A percentile compares a stretch with the other conserved stretches of the same genome.
These are phyloP conservation scores for Megacollybia marginata DNA, from an alignment of 768 basidiomycete species.

Conservation along the genomic window DNA sequence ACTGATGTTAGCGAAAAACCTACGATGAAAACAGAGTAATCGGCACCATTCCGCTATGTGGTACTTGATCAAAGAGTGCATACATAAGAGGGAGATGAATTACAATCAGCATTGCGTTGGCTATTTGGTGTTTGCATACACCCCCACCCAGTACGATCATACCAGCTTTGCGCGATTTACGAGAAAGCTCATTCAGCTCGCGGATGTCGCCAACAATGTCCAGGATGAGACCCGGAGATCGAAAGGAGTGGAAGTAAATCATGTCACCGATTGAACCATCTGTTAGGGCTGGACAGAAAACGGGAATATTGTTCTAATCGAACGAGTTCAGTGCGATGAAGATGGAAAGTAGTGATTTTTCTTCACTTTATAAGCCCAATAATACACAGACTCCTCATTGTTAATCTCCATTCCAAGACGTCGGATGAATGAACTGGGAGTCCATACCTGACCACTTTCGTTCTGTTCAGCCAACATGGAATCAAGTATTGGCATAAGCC, in stretches of 20 bases:
- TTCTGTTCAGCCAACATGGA: conserved; percentile 86
- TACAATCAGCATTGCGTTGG: conserved; percentile 99
- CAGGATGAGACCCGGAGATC: conserved; percentile 72
- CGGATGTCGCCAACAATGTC: conserved; percentile 97
- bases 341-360: conserved; percentile 8
- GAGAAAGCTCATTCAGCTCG: conserved; percentile 79
- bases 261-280: conserved; percentile 98
- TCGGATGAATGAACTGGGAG: conserved; percentile 88
- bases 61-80: conserved; percentile 1
- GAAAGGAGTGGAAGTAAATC: conserved; percentile 98
- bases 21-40: conserved; percentile 94
- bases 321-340: conserved; percentile 8
- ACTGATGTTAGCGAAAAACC: conserved; percentile 14
- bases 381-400: conserved; percentile 95
- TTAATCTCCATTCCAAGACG: conserved; percentile 96
- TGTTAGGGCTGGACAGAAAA: conserved; percentile 96
- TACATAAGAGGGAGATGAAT: conserved; percentile 14
- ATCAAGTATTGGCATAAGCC: conserved; percentile 94
- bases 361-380: conserved; percentile 98
- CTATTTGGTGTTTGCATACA: conserved; percentile 98
- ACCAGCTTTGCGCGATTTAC: conserved; percentile 87
- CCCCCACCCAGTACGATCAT: conserved; percentile 99
- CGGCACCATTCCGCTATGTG: conserved; percentile 98
- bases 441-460: conserved; percentile 64
- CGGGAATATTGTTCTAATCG: conserved; percentile 90